Conservation (phyloP, 805 yeast species). For the Yarrowia deformans region DNA sequence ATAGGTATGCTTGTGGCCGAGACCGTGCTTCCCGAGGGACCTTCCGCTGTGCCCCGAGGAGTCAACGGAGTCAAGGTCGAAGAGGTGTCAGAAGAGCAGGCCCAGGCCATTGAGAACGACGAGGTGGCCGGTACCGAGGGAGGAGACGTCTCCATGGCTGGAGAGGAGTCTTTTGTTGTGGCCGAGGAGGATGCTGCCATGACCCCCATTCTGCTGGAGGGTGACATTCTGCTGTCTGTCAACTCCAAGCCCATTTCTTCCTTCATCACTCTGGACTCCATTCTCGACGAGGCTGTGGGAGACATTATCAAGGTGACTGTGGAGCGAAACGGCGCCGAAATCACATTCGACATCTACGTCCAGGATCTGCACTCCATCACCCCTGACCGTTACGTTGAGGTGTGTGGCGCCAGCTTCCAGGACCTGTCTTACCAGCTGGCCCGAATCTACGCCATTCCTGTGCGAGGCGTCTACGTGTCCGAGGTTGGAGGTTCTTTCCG, state of each 20-base stretch:
- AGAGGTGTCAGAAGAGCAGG: slow-evolving; percentile 28
- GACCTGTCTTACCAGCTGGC: slow-evolving; percentile 89
- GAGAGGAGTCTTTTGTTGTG: slow-evolving; percentile 35
- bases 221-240: slow-evolving; percentile 80
- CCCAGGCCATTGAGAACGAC: slow-evolving; percentile 10
- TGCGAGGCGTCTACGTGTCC: slow-evolving; percentile 80
- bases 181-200: slow-evolving; percentile 33
- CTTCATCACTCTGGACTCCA: slow-evolving; percentile 82
- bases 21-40: slow-evolving; percentile 82
- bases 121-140: slow-evolving; percentile 24
- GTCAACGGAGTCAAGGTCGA: slow-evolving; percentile 56
- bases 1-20: slow-evolving; percentile 87
- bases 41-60: slow-evolving; percentile 55
- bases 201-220: slow-evolving; percentile 58
- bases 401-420: slow-evolving; percentile 87
- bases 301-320: slow-evolving; percentile 61
- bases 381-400: slow-evolving; percentile 80
- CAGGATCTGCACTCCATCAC: slow-evolving; percentile 83
- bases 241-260: slow-evolving; percentile 69
- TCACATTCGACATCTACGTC: slow-evolving; percentile 60
- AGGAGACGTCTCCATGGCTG: slow-evolving; percentile 28
- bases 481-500: slow-evolving; percentile 78
- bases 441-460: slow-evolving; percentile 81
- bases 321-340: slow-evolving; percentile 76
- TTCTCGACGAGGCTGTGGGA: slow-evolving; percentile 76